phyloP scores from a whole-genome alignment of 2,329 filamentous ascomycete genomes.

The Chaetomiaceae sp. region DNA sequence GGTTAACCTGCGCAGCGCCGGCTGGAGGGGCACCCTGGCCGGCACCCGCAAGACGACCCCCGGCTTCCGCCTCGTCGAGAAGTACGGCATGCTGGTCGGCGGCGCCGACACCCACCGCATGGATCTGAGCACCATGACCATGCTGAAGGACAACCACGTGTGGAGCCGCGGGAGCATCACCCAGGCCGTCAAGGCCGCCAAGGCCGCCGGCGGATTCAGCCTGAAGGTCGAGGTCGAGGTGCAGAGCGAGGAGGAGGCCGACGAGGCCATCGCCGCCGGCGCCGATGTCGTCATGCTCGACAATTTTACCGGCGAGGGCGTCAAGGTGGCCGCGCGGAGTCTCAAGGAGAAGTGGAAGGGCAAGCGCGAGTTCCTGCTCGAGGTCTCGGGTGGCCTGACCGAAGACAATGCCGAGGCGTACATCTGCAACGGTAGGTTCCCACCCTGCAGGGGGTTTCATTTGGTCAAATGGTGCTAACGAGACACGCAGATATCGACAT shows the following conservation, averaged over 20 bases:
- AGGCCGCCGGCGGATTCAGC: constrained; percentile 78
- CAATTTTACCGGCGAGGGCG: constrained; percentile 80
- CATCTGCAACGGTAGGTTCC: constrained; percentile 62
- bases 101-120: constrained; percentile 89
- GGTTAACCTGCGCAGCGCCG: constrained; percentile 53
- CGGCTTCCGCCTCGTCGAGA: constrained; percentile 91
- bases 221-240: constrained; percentile 97
- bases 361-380: constrained; percentile 70
- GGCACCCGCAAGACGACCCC: constrained; percentile 97
- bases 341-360: constrained; percentile 78
- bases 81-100: constrained; percentile 94
- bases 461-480: constrained; percentile 19
- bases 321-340: constrained; percentile 66
- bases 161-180: constrained; percentile 87
- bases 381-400: constrained; percentile 87
- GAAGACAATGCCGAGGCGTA: constrained; percentile 78
- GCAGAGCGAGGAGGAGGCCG: constrained; percentile 78
- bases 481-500: constrained; percentile 73
- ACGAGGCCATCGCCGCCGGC: constrained; percentile 84
- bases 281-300: constrained; percentile 97
- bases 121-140: constrained; percentile 90
- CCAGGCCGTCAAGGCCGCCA: constrained; percentile 77
- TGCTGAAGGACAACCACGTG: constrained; percentile 99
- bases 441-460: background rate
- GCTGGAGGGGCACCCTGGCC: constrained; percentile 80